Evolutionary conservation across 257 asterid species (phyloP).

Genomic region (Schizonepeta tenuifolia): DNA sequence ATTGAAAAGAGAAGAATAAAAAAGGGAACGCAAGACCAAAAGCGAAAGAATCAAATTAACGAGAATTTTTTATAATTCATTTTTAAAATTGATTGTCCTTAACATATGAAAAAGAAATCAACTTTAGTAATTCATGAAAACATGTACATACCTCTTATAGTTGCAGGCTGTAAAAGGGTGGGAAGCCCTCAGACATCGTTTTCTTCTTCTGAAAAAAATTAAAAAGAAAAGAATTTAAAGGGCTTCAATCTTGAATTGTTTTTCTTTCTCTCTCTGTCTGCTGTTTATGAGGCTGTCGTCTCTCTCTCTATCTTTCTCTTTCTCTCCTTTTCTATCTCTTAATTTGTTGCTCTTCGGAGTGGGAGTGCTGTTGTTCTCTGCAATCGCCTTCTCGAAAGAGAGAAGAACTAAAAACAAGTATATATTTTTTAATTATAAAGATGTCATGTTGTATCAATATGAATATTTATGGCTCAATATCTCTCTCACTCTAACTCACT

Average conservation of each 20-base stretch:
- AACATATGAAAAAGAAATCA: slow-evolving; percentile 32
- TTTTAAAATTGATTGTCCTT: slow-evolving; percentile 20
- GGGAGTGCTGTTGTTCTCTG: slow-evolving; percentile 52
- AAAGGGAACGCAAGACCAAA: slow-evolving; percentile 47
- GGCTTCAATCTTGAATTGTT: slow-evolving; percentile 31
- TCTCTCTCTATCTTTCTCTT: slow-evolving; percentile 43
- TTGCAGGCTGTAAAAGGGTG: slow-evolving; percentile 70
- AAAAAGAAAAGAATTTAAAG: not conserved
- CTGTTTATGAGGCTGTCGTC: slow-evolving; percentile 59
- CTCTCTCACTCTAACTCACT: slow-evolving; percentile 12
- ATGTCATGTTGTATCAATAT: slow-evolving; percentile 40
- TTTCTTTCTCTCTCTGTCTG: slow-evolving; percentile 46
- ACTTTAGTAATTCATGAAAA: slow-evolving; percentile 50
- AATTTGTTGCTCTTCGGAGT: not conserved
- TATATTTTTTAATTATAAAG: slow-evolving; percentile 32
- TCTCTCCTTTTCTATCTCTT: slow-evolving; percentile 40
- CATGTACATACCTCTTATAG: slow-evolving; percentile 70
- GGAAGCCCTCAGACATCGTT: slow-evolving; percentile 78
- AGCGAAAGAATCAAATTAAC: slow-evolving; percentile 52
- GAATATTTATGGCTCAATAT: slow-evolving; percentile 36
- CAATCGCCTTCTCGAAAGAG: slow-evolving; percentile 72
- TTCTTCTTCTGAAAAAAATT: slow-evolving; percentile 57
- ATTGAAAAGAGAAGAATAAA: slow-evolving; percentile 35
- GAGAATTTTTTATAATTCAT: not conserved
- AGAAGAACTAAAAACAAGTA: slow-evolving; percentile 42